Percentiles rank a stretch among this genome's conserved stretches.
phyloP scores from a whole-genome alignment of 768 basidiomycete species.

The Rhodotorula diobovata region DNA sequence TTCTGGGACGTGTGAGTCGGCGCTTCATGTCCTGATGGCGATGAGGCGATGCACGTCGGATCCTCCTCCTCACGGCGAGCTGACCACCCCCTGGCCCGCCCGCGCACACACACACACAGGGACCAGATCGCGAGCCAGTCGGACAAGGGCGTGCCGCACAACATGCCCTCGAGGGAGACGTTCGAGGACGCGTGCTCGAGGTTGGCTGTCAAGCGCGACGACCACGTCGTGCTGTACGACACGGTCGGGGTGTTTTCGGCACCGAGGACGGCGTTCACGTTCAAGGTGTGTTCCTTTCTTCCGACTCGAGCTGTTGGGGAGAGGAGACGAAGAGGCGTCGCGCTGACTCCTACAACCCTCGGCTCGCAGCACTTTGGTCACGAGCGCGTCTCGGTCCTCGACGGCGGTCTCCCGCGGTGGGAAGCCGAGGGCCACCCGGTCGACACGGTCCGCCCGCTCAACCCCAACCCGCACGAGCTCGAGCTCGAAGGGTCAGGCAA shows the following conservation, averaged over 20 bases:
- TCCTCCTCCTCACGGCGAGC: neutral
- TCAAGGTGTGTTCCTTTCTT: slow-evolving; percentile 53
- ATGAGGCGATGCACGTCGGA: neutral
- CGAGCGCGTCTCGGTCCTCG: slow-evolving; percentile 72
- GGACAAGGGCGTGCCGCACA: slow-evolving; percentile 80
- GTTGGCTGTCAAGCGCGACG: slow-evolving; percentile 65
- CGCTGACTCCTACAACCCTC: neutral
- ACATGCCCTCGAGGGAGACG: slow-evolving; percentile 70
- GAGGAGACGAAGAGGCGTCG: neutral
- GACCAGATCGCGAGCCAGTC: slow-evolving; percentile 53
- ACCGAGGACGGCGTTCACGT: slow-evolving; percentile 89
- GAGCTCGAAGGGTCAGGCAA: neutral
- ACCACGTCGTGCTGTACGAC: slow-evolving; percentile 89
- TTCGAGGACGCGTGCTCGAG: slow-evolving; percentile 59
- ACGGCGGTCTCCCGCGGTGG: slow-evolving; percentile 71
- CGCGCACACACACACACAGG: neutral
- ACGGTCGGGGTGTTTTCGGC: slow-evolving; percentile 83
- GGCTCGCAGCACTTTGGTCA: slow-evolving; percentile 67
- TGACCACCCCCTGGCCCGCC: too few relatives aligned
- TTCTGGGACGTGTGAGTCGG: slow-evolving; percentile 24
- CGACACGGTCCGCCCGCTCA: neutral
- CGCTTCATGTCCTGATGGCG: neutral
- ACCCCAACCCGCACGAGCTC: slow-evolving; percentile 25
- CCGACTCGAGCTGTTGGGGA: too few relatives aligned
- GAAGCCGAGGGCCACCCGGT: slow-evolving; percentile 45